Evolutionary conservation across 345 rosid genomes (phyloP).

Genomic region (Garcia nutans): DNA sequence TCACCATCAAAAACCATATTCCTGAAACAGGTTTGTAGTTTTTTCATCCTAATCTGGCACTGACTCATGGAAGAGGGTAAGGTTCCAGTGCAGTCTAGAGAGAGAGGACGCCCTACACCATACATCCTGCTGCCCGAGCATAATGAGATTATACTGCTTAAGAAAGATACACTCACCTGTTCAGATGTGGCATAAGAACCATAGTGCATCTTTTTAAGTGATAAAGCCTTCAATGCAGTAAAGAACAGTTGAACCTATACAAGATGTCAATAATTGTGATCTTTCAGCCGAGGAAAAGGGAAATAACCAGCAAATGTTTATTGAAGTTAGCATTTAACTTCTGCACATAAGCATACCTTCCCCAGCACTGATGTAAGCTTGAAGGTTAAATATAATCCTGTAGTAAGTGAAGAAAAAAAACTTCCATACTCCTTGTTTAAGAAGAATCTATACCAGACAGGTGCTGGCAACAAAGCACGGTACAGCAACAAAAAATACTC

Average conservation of each 20-base stretch:
- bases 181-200: conserved; percentile 59
- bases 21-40: background rate
- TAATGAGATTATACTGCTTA: background rate
- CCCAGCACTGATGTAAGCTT: conserved; percentile 76
- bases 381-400: conserved; percentile 81
- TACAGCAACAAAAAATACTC: conserved; percentile 68
- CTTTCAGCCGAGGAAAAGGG: background rate
- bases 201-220: conserved; percentile 54
- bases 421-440: conserved; percentile 83
- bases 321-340: background rate
- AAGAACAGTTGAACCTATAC: conserved; percentile 51
- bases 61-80: background rate
- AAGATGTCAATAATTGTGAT: conserved; percentile 6
- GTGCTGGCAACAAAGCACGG: conserved; percentile 80
- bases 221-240: conserved; percentile 47
- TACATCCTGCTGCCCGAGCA: no score
- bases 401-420: conserved; percentile 77
- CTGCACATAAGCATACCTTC: conserved; percentile 48
- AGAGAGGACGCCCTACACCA: no score
- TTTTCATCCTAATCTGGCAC: background rate
- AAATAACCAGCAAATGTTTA: background rate
- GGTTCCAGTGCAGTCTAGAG: background rate
- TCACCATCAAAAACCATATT: background rate
- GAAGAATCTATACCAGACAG: conserved; percentile 91
- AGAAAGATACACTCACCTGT: conserved; percentile 38